phyloP scores from a whole-genome alignment of 192 early-diverging fungal species.

The Coemansia sp. region DNA sequence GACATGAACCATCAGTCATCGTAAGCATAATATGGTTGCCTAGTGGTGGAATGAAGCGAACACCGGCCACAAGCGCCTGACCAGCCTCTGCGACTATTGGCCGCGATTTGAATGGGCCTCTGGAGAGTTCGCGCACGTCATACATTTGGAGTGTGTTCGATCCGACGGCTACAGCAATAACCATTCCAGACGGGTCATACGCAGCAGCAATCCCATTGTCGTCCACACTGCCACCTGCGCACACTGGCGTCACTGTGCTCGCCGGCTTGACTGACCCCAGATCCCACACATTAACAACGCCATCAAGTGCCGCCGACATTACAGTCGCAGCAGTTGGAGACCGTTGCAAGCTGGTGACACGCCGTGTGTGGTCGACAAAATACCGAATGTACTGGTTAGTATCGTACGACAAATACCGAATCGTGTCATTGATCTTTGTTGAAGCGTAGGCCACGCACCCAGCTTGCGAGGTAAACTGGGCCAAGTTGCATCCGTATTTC shows the following conservation, averaged over 20 bases:
- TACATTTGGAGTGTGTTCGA: conserved; percentile 62
- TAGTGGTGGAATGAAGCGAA: conserved; percentile 24
- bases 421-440: conserved; percentile 91
- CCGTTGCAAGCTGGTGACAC: conserved; percentile 78
- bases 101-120: conserved; percentile 30
- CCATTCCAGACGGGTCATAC: conserved; percentile 75
- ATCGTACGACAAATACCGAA: conserved; percentile 91
- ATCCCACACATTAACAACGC: conserved; percentile 85
- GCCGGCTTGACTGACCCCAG: conserved; percentile 53
- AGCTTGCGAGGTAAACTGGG: conserved; percentile 79
- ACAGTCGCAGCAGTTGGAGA: conserved; percentile 56
- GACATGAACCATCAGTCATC: conserved; percentile 17
- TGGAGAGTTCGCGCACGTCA: conserved; percentile 64
- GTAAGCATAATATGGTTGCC: conserved; percentile 31
- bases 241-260: conserved; percentile 10
- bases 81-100: neutral
- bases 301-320: conserved; percentile 73
- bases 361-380: conserved; percentile 80
- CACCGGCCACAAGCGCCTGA: conserved; percentile 12
- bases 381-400: conserved; percentile 94
- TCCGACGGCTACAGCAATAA: conserved; percentile 65
- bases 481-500: conserved; percentile 91
- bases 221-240: neutral
- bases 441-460: conserved; percentile 86
- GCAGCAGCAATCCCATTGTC: conserved; percentile 50